Evolutionary conservation across 108 stramenopile genomes (phyloP), one percentile per base, ranked within the genome.

Genomic region (Heterococcus sp.): DNA sequence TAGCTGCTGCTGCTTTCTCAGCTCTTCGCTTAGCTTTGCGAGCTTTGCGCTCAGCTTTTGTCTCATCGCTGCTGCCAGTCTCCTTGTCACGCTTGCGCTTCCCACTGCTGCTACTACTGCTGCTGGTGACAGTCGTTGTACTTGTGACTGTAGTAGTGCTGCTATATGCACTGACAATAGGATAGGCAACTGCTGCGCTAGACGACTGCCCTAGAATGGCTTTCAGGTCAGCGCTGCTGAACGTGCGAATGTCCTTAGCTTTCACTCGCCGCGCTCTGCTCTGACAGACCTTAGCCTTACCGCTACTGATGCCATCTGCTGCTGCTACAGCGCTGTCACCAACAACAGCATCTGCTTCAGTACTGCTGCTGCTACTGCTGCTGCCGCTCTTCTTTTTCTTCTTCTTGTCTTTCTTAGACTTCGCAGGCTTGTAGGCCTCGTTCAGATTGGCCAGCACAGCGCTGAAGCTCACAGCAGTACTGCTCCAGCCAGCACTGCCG

Each of bases 401-500:
- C 64, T 32, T 37, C 58, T 85, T 83, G 33, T 82, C 84, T 63
- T 83, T 72, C 37, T 72, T 39, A 71, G 86, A 80, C 69, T 71
- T 72, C 21, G 2, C 5, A 31, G 38, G 31, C 34, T 71, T 35
- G 71, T 87, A 86, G 11, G 76, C 72, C 68, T 78, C 39, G 14
- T 78, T 84, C 2, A 87, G 82, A 21, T 58, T 65, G 32, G 71
- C 71, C 37, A 87, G 86, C 8, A 86, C 87, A 28, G 76, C 76
- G 73, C 73, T 84, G 34, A 86, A 87, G 72, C 78, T 86, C 8
- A 38, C 37, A 3, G 83, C 40, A n/a, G 86, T 77, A 33, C 75
- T 78, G 37, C 38, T 77, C 76, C 86, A 87, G 35, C 86, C 87
- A 0, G 76, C 76, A 38, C 83, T 86, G 33, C 87, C 87, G n/a